Base-by-base conservation (phyloP, 2,329 filamentous ascomycete genomes). In the Xylariaceae sp. region DNA sequence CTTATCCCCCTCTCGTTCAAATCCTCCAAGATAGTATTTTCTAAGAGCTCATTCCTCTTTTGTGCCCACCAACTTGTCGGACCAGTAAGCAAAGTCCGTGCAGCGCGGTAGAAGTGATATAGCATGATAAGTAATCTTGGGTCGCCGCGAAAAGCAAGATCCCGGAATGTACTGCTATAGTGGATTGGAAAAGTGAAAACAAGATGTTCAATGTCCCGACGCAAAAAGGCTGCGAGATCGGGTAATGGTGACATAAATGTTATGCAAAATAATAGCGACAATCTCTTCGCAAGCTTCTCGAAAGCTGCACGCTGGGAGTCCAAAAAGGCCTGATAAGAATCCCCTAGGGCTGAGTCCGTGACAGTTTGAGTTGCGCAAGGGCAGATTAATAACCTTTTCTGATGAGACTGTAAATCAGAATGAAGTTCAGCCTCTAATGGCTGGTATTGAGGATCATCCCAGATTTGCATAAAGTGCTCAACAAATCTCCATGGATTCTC, bases 111-210 rank as follows among this genome's bases (percentile, higher is more conserved):
- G 8, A 48, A 48, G 27, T 48, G 41, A 6, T 33, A 48, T 32
- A 48, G 40, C 4, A 44, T 20, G 22, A 44, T 44, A 16, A 48
- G 23, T 4, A 40, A 40, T 16, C 29, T 34, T 8, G 45, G 11
- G 32, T 44, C 41, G 4, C 45, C 45, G 2, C n/a, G 35, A 10
- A 48, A 12, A 17, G 41, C 45, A 16, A 36, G 25, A 3, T 37
- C 40, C 12, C 45, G 45, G 20, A 48, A 44, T 7, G 22, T 10
- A 5, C 20, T 12, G 37, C 45, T 48, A 25, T 48, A 48, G 36
- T 48, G 45, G 11, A 48, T 7, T 10, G 45, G 45, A 14, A 48
- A 48, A 11, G 45, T 44, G 37, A 48, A 48, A 16, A 48, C 32
- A 6, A 33, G 40, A 2, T 37, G 41, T n/a, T 48, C 41, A 6